Conservation (phyloP, 768 basidiomycete species). For the Aureoboletus auriporus region DNA sequence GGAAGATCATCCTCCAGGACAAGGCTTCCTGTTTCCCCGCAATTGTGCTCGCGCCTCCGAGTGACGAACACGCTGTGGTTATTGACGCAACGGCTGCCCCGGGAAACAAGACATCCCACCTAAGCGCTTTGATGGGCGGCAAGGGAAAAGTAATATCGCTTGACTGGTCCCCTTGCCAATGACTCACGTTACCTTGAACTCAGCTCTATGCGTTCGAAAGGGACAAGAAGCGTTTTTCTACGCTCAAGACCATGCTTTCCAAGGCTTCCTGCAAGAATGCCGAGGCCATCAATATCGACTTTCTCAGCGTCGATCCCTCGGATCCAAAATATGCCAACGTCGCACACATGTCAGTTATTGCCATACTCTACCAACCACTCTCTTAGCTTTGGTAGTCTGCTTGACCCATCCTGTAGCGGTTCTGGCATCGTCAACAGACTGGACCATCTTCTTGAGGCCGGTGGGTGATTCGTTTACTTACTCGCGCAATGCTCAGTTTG, state of each 20-base stretch:
- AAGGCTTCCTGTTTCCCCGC: slow-evolving; percentile 98
- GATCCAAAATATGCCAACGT: slow-evolving; percentile 59
- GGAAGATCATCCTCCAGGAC: slow-evolving; percentile 91
- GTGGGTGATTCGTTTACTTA: slow-evolving; percentile 34
- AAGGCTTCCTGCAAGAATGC: slow-evolving; percentile 83
- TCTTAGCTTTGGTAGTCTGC: slow-evolving; percentile 46
- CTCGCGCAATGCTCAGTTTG: background rate
- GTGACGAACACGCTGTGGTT: slow-evolving; percentile 47
- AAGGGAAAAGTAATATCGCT: slow-evolving; percentile 62
- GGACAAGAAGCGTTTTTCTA: slow-evolving; percentile 76
- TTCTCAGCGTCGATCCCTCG: slow-evolving; percentile 70
- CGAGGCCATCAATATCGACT: slow-evolving; percentile 72
- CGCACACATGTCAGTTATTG: slow-evolving; percentile 76
- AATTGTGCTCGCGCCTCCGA: slow-evolving; percentile 72
- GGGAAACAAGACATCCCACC: slow-evolving; percentile 95
- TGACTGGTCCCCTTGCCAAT: background rate
- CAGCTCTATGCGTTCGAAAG: slow-evolving; percentile 88
- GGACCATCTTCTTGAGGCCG: slow-evolving; percentile 76
- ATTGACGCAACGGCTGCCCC: slow-evolving; percentile 97
- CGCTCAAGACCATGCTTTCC: slow-evolving; percentile 80
- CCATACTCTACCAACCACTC: background rate
- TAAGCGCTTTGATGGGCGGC: slow-evolving; percentile 83
- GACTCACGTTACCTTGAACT: slow-evolving; percentile 1
- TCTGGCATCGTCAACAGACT: slow-evolving; percentile 90
- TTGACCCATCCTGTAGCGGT: slow-evolving; percentile 96